A percentile compares a stretch with the other conserved stretches of the same genome.
These are phyloP conservation scores for Phaeosphaeria sp. DNA, from an alignment of 2,329 filamentous ascomycete genomes.

Conservation along the genomic window DNA sequence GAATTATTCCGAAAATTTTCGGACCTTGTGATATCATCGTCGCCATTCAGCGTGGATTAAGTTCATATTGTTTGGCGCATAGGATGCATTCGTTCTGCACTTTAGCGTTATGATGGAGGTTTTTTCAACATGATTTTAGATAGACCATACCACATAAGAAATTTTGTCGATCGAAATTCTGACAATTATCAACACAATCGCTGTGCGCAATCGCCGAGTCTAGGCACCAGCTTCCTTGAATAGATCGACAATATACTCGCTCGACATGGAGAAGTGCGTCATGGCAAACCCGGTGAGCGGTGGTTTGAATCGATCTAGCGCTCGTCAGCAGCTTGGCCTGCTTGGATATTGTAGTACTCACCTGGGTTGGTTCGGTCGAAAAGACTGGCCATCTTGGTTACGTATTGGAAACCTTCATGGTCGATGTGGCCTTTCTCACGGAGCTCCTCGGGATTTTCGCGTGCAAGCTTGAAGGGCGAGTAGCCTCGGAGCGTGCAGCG, in stretches of 20 bases:
- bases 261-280: conserved; percentile 34
- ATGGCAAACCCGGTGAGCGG: conserved; percentile 35
- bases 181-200: background rate
- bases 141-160: background rate
- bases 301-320: conserved; percentile 36
- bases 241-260: conserved; percentile 41
- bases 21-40: background rate
- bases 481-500: conserved; percentile 39
- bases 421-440: conserved; percentile 38
- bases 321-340: conserved; percentile 9
- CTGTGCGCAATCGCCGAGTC: background rate
- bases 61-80: background rate
- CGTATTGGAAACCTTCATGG: conserved; percentile 37
- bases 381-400: conserved; percentile 31
- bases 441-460: conserved; percentile 44
- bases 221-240: conserved; percentile 42
- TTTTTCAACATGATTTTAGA: background rate
- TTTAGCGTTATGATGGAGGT: background rate
- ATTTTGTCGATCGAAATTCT: background rate
- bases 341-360: conserved; percentile 19
- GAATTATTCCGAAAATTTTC: background rate
- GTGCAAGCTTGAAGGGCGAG: conserved; percentile 41
- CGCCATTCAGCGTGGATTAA: background rate
- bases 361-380: conserved; percentile 33
- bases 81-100: background rate